Evolutionary conservation across 1,139 yeast genomes (phyloP).

Genomic region (Kodamaea ohmeri): DNA sequence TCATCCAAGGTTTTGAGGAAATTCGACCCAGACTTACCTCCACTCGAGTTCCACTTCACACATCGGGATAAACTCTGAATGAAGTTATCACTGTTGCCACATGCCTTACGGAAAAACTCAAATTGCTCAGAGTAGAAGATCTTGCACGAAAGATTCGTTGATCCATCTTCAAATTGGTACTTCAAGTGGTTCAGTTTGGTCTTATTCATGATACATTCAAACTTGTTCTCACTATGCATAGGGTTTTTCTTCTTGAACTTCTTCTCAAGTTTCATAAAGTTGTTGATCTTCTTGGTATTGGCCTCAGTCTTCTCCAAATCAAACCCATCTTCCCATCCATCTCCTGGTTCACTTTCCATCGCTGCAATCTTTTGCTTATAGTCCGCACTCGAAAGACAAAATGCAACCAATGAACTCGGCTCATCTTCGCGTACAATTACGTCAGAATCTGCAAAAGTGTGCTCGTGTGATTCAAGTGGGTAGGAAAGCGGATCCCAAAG

Average conservation of each 20-base stretch:
- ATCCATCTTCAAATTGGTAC: constrained; percentile 86
- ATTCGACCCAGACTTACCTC: constrained; percentile 95
- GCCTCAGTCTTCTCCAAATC: constrained; percentile 24
- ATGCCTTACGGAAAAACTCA: constrained; percentile 84
- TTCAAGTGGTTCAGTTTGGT: constrained; percentile 86
- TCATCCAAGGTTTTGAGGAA: constrained; percentile 91
- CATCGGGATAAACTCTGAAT: constrained; percentile 91
- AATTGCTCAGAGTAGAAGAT: constrained; percentile 95
- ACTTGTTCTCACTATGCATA: constrained; percentile 15
- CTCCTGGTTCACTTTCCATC: constrained; percentile 29
- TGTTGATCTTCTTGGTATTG: constrained; percentile 35
- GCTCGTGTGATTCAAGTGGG: constrained; percentile 79
- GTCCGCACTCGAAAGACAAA: constrained; percentile 83
- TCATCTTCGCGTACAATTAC: constrained; percentile 96
- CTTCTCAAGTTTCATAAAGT: constrained; percentile 43
- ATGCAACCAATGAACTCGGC: constrained; percentile 91
- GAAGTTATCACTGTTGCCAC: constrained; percentile 74
- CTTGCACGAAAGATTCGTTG: constrained; percentile 82
- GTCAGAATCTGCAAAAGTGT: constrained; percentile 89
- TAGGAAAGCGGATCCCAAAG: constrained; percentile 91
- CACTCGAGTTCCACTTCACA: constrained; percentile 91
- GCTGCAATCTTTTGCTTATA: constrained; percentile 62
- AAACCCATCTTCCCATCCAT: constrained; percentile 15
- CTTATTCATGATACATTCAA: constrained; percentile 73
- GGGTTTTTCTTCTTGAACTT: constrained; percentile 39